Percentiles rank a stretch among this genome's conserved stretches.
Conservation (phyloP, 2,329 filamentous ascomycete species). For the Sordariomycetes sp. region DNA sequence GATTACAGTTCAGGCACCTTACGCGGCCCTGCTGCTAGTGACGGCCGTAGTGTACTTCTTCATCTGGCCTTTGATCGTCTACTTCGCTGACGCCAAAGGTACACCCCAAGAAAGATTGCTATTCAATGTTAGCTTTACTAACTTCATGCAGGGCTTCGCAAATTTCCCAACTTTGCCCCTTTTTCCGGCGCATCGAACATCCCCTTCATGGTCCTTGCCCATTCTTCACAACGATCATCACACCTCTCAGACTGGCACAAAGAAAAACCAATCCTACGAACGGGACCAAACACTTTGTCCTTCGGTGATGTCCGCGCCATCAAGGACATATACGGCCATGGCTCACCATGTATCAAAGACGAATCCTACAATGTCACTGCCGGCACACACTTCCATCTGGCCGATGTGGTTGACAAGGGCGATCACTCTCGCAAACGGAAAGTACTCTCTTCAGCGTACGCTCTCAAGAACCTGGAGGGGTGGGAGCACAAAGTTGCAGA, state of each 20-base stretch:
- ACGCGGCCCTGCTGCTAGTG: neutral
- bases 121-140: neutral
- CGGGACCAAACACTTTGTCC: constrained; percentile 15
- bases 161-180: constrained; percentile 31
- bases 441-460: constrained; percentile 32
- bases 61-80: constrained; percentile 27
- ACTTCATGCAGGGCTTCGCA: constrained; percentile 24
- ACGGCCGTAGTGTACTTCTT: constrained; percentile 21
- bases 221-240: constrained; percentile 30
- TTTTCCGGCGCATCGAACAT: constrained; percentile 35
- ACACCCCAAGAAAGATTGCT: neutral
- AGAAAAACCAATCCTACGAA: constrained; percentile 21
- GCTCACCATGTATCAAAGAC: neutral
- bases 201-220: constrained; percentile 35
- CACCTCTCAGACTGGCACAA: constrained; percentile 34
- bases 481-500: constrained; percentile 3
- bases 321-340: constrained; percentile 12
- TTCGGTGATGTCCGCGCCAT: constrained; percentile 12
- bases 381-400: constrained; percentile 40
- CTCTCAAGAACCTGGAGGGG: constrained; percentile 2
- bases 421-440: constrained; percentile 43
- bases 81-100: constrained; percentile 34
- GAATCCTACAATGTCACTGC: constrained; percentile 31
- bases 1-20: neutral
- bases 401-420: constrained; percentile 39